Evolutionary conservation across 2,329 filamentous ascomycete species (phyloP).

Genomic region (Penicillium aurantiogriseum): DNA sequence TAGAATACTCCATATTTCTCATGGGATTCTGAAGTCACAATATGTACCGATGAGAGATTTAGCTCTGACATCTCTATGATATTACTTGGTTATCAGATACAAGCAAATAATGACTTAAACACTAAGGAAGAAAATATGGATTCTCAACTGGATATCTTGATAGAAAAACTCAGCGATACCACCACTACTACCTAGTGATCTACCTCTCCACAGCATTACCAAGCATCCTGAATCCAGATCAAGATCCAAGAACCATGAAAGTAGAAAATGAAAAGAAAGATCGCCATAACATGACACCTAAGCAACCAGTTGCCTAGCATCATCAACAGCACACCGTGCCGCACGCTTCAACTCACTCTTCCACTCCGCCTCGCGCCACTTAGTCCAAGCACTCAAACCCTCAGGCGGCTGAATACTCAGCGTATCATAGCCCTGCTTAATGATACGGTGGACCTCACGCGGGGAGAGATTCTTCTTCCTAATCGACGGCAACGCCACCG

Average conservation of each 20-base stretch:
- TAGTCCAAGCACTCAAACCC: slow-evolving; percentile 80
- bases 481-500: slow-evolving; percentile 31
- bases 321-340: slow-evolving; percentile 73
- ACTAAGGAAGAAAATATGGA: background rate
- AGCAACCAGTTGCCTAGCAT: slow-evolving; percentile 55
- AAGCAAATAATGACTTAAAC: background rate
- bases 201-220: background rate
- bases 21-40: background rate
- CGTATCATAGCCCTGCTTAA: slow-evolving; percentile 95
- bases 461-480: slow-evolving; percentile 71
- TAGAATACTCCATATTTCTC: background rate
- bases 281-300: slow-evolving; percentile 9
- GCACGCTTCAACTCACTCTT: slow-evolving; percentile 83
- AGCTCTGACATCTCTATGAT: background rate
- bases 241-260: background rate
- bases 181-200: background rate
- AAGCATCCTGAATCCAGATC: background rate
- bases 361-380: slow-evolving; percentile 82
- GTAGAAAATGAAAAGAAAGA: background rate
- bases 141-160: slow-evolving; percentile 9
- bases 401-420: slow-evolving; percentile 87
- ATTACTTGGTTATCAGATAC: background rate
- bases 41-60: background rate
- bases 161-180: background rate
- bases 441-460: slow-evolving; percentile 80